These are phyloP conservation scores for Mucor mucedo DNA, from an alignment of 371 early-diverging fungal genomes.

Conservation along the genomic window DNA sequence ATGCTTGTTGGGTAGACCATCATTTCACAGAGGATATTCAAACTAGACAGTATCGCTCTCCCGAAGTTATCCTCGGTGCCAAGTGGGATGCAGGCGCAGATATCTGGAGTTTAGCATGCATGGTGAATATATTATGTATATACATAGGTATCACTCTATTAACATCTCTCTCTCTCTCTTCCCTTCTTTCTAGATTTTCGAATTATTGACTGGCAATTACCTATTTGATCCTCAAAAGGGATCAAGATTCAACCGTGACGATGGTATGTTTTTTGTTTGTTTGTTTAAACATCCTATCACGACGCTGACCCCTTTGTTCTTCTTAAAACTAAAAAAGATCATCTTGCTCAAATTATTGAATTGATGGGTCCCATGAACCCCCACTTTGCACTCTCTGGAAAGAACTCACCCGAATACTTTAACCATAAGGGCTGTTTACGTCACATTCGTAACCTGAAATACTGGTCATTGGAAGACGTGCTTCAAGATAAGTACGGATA, in stretches of 20 bases:
- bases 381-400: conserved; percentile 74
- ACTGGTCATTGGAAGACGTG: conserved; percentile 84
- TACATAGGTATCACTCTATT: too few species aligned
- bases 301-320: too few species aligned
- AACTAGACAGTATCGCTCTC: conserved; percentile 97
- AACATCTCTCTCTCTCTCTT: too few species aligned
- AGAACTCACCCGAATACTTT: conserved; percentile 79
- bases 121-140: conserved; percentile 55
- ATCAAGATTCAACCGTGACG: conserved; percentile 84
- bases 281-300: too few species aligned
- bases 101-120: conserved; percentile 97
- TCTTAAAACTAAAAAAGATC: conserved; percentile 62
- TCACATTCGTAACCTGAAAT: conserved; percentile 82
- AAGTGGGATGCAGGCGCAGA: conserved; percentile 93
- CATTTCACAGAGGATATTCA: conserved; percentile 97
- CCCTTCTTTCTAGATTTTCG: conserved; percentile 58
- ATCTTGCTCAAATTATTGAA: conserved; percentile 95
- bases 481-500: conserved; percentile 83
- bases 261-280: conserved; percentile 69
- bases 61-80: conserved; percentile 97
- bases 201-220: conserved; percentile 94
- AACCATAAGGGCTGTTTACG: conserved; percentile 80
- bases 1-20: conserved; percentile 95
- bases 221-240: conserved; percentile 94
- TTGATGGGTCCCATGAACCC: conserved; percentile 85